Base-by-base conservation (phyloP, 148 eudicot genomes). In the Linanthus parryae region DNA sequence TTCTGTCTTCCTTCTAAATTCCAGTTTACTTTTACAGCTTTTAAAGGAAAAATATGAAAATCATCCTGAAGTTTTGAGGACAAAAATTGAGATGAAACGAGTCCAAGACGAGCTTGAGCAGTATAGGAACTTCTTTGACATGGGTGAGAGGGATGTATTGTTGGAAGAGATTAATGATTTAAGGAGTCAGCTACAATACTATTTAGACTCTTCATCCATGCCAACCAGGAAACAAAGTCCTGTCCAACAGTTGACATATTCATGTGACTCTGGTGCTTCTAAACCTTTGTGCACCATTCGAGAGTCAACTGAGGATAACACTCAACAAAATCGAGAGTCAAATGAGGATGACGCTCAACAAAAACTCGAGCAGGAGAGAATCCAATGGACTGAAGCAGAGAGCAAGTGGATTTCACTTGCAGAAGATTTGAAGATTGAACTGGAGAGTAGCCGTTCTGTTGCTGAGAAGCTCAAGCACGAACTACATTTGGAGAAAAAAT, bases 71-170 rank as follows among this genome's bases (percentile, higher is more conserved):
- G 65, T 88, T 42, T 59, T 88, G 15, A 80, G 84, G 64, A 63
- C 91, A 63, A 80, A 72, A 42, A 74, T 94, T 17, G 94, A 94
- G 73, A 42, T 94, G 15, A 66, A 80, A 61, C 78, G 84, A 57
- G 73, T 67, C 59, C 85, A 82, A 49, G 94, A 82, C 59, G 96
- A 94, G 65, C 48, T 88, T 57, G 91, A 82, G 50, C 78, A 63
- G 41, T 82, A 84, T 54, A 73, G 55, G 24, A 94, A 73, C 74
- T 94, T 88, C 64, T 82, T 77, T 76, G 96, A 82, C 62, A 69
- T 88, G 82, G 96, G 96, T 6, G 99, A 94, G 73, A 77, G 79
- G 74, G 96, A 94, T 62, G 84, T 94, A 24, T 52, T 92, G 59
- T 44, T 80, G 73, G 99, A 94, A 63, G 99, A 88, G 65, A 78